Evolutionary conservation across 768 basidiomycete species (phyloP), one percentile per base, ranked within the genome.

Genomic region (Mycena latifolia): DNA sequence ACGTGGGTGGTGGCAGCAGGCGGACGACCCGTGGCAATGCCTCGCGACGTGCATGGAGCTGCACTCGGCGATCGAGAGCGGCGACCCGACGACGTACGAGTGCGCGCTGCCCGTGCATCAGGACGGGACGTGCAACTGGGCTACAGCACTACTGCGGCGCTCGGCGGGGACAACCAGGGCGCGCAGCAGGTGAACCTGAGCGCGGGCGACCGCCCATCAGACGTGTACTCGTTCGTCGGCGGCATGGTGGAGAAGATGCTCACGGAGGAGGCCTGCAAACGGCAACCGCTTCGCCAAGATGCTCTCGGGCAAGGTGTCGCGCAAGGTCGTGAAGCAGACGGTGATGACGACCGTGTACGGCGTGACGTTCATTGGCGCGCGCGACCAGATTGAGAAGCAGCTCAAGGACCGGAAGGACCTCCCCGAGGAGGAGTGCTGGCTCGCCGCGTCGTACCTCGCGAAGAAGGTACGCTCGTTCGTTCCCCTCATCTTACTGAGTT

Each of bases 321-420:
- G 98, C 25, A 99, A 99, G 78, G 91, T 98, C 20, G 97, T 99
- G 71, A 99, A 99, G 83, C 97, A 99, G 82, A 98, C 98, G 25
- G 94, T 98, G 69, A 99, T 99, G 98, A 99, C 97, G 0, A 98
- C 97, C 3, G 97, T 99, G 35, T 99, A 99, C 75, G 97, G 98
- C 24, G 96, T 99, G 18, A 99, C 98, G 0, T 96, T 90, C 79
- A 81, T 98, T 58, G 98, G 98, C 37, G 98, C 98, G 24, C 88
- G 95, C 46, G 94, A 94, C 11, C 98, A 99, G 79, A 98, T 99
- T 59, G 93, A 95, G 78, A 92, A 79, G 72, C 96, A 98, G 80
- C 79, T 99, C 41, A 86, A 84, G 70, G 93, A 93, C 60, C 83
- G 90, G 60, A 86, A 88, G 27, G 91, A 92, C 65, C 82, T 97